phyloP scores from a whole-genome alignment of 176 grass and related monocot species.

The Aegilops longissima region DNA sequence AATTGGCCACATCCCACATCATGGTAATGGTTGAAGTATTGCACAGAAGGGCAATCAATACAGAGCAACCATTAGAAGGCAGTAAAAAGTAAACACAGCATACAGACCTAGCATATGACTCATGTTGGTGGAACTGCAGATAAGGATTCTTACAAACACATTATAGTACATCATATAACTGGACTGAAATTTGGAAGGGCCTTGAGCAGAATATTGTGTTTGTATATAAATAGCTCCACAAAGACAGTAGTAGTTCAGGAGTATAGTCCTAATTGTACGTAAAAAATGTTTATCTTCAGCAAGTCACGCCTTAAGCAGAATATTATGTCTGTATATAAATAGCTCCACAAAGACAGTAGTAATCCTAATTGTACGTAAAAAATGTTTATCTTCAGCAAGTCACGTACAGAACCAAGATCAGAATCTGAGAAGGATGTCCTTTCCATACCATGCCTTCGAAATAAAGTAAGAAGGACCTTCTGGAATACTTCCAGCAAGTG shows the following conservation, averaged over 20 bases:
- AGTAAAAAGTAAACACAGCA: constrained; percentile 7
- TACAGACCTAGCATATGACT: not conserved
- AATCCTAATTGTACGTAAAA: not conserved
- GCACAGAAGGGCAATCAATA: constrained; percentile 13
- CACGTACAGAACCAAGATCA: not conserved
- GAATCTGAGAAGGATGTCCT: constrained; percentile 24
- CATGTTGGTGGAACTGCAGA: constrained; percentile 3
- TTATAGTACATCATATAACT: not conserved
- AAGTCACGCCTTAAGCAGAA: constrained; percentile 2
- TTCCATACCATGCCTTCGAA: constrained; percentile 78
- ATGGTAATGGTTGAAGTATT: not conserved
- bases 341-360: constrained; percentile 17
- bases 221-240: constrained; percentile 9
- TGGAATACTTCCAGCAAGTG: constrained; percentile 64
- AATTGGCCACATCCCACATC: not conserved
- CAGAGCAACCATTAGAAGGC: constrained; percentile 15
- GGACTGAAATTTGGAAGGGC: not conserved
- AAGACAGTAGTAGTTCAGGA: constrained; percentile 2
- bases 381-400: constrained; percentile 5
- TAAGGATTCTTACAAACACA: constrained; percentile 14
- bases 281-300: not conserved
- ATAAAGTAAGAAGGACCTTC: constrained; percentile 74
- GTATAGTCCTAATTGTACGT: not conserved
- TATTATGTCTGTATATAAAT: not conserved
- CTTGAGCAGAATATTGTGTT: constrained; percentile 6